A percentile compares a stretch with the other conserved stretches of the same genome.
Evolutionary conservation across 352 stramenopile genomes (phyloP).

Genomic region (Globisporangium cystogenes): DNA sequence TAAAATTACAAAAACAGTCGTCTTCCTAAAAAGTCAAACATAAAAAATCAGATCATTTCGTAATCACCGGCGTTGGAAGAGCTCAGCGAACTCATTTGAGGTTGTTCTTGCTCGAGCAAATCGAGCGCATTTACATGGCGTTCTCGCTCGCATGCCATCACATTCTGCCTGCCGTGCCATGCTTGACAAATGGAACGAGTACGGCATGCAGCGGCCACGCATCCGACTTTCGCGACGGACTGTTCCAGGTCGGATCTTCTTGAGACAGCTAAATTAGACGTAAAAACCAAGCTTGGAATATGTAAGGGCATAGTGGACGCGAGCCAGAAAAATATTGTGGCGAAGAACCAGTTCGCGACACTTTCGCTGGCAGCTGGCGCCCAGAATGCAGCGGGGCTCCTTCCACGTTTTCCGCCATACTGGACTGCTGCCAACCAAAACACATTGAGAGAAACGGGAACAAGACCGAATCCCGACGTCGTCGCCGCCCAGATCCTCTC

Average conservation of each 20-base stretch:
- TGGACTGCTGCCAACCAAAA: conserved; percentile 31
- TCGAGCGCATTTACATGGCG: too few relatives aligned
- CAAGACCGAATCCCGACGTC: conserved; percentile 8
- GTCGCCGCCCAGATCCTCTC: neutral
- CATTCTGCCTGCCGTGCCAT: too few relatives aligned
- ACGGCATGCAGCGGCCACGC: too few relatives aligned
- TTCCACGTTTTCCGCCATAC: conserved; percentile 8
- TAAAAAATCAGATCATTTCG: neutral
- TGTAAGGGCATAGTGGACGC: neutral
- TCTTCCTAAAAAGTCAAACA: too few relatives aligned
- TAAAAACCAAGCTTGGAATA: neutral
- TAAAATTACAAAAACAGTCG: too few relatives aligned
- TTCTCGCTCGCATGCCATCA: too few relatives aligned
- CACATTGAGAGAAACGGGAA: conserved; percentile 13
- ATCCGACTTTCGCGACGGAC: too few relatives aligned
- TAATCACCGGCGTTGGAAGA: neutral
- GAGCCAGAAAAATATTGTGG: neutral
- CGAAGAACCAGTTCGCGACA: neutral
- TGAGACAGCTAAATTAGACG: too few relatives aligned
- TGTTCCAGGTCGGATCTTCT: neutral
- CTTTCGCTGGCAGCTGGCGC: conserved; percentile 7
- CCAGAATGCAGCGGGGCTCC: conserved; percentile 15
- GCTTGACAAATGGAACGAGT: too few relatives aligned
- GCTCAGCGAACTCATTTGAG: too few relatives aligned
- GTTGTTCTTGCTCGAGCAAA: too few relatives aligned